Percentiles rank a stretch among this genome's conserved stretches.
phyloP scores from a whole-genome alignment of 768 basidiomycete genomes.

The Trametes coccinea region DNA sequence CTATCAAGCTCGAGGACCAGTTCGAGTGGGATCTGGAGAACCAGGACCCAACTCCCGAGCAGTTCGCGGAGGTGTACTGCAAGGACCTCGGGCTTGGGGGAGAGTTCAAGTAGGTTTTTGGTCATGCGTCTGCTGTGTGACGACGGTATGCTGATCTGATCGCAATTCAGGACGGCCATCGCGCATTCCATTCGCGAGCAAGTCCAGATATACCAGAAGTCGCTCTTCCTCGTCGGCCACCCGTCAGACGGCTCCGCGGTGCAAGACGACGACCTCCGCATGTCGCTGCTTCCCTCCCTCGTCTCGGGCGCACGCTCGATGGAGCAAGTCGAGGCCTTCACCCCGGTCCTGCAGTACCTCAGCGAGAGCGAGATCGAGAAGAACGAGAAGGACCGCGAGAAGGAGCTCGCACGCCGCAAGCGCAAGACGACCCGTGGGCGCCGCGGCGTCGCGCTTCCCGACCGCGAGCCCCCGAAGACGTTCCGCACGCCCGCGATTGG shows the following conservation, averaged over 20 bases:
- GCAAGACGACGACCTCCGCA: conserved; percentile 88
- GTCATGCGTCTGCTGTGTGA: neutral
- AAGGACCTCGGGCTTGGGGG: conserved; percentile 86
- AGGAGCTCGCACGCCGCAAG: conserved; percentile 83
- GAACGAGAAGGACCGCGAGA: conserved; percentile 91
- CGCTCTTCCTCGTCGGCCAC: conserved; percentile 87
- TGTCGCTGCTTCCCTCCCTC: conserved; percentile 85
- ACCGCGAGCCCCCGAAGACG: conserved; percentile 90
- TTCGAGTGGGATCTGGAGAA: conserved; percentile 98
- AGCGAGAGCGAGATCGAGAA: conserved; percentile 87
- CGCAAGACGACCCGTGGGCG: conserved; percentile 83
- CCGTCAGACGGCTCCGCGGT: conserved; percentile 76
- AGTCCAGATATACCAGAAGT: conserved; percentile 88
- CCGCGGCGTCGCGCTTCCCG: conserved; percentile 81
- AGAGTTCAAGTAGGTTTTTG: conserved; percentile 81
- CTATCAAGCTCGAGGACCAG: conserved; percentile 91
- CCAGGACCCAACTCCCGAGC: conserved; percentile 78
- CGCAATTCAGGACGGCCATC: conserved; percentile 74
- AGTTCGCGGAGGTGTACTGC: conserved; percentile 85
- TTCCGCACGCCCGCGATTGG: conserved; percentile 87
- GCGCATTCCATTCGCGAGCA: conserved; percentile 96
- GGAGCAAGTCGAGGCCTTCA: conserved; percentile 78
- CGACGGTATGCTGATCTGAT: neutral
- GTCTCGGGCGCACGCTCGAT: conserved; percentile 67
- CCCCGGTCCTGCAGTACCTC: conserved; percentile 87